Base-by-base conservation (phyloP, 768 basidiomycete genomes). In the Phaeotremella fagi region DNA sequence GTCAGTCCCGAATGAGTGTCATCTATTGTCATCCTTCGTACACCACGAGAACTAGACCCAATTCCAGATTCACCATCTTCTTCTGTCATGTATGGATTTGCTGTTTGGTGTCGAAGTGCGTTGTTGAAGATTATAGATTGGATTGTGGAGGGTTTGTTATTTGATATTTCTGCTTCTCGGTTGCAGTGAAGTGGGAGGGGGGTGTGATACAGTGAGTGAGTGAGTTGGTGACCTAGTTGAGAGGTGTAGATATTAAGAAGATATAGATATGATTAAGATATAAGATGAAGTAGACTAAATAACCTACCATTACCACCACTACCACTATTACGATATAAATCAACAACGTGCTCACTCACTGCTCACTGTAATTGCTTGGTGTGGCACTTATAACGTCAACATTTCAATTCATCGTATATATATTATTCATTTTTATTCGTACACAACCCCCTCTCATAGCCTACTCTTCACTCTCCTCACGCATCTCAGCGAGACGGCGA, bases 401-500 rank as follows among this genome's bases (percentile, higher is more conserved):
- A n/a, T n/a, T n/a, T n/a, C n/a, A n/a, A n/a, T n/a, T n/a, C n/a
- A n/a, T n/a, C n/a, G n/a, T n/a, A n/a, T n/a, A n/a, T n/a, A n/a
- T n/a, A n/a, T n/a, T n/a, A n/a, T n/a, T n/a, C n/a, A n/a, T n/a
- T n/a, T n/a, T n/a, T n/a, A n/a, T n/a, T n/a, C n/a, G n/a, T n/a
- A n/a, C n/a, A n/a, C n/a, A n/a, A n/a, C n/a, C n/a, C n/a, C n/a
- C n/a, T n/a, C n/a, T n/a, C n/a, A n/a, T n/a, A n/a, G n/a, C n/a
- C n/a, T n/a, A 85, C 63, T 82, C 82, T 64, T 81, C 82, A 49
- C 90, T 80, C 29, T 83, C 77, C 74, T 83, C 82, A 20, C 67
- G 26, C 83, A 97, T 85, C 75, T 85, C 82, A 14, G 82, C 86
- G 14, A 91, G 79, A 43, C 88, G 80, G 18, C 86, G 80, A 50